Evolutionary conservation across 805 yeast genomes (phyloP).

Genomic region (Sugiyamaella marilandica): DNA sequence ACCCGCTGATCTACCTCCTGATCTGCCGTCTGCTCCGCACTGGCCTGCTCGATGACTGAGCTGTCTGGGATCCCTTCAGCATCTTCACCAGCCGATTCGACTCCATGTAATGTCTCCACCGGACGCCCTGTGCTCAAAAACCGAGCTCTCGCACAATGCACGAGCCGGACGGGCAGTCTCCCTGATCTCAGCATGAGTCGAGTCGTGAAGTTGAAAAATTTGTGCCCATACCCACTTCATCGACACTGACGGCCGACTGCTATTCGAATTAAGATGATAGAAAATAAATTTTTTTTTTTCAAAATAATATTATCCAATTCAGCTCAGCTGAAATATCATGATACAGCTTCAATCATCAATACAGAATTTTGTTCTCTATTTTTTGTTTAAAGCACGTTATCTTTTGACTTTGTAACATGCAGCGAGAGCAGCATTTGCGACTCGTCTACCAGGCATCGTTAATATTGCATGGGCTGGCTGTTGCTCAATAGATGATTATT

Average conservation of each 20-base stretch:
- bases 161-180: not conserved
- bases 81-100: not conserved
- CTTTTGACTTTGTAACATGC: too few species aligned
- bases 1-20: slow-evolving; percentile 5
- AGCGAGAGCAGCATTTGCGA: too few species aligned
- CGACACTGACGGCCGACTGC: not conserved
- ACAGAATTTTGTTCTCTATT: too few species aligned
- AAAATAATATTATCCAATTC: too few species aligned
- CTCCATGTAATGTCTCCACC: not conserved
- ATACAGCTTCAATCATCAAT: too few species aligned
- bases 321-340: too few species aligned
- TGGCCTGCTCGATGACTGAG: not conserved
- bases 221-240: not conserved
- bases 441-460: too few species aligned
- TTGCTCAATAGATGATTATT: too few species aligned
- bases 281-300: too few species aligned
- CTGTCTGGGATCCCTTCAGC: not conserved
- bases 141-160: not conserved
- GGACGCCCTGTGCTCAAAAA: not conserved
- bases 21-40: not conserved
- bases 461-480: too few species aligned
- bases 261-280: not conserved
- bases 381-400: too few species aligned
- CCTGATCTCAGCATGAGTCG: not conserved
- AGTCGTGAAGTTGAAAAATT: not conserved